phyloP scores from a whole-genome alignment of 2,329 filamentous ascomycete genomes.

The Fusarium brachygibbosum region DNA sequence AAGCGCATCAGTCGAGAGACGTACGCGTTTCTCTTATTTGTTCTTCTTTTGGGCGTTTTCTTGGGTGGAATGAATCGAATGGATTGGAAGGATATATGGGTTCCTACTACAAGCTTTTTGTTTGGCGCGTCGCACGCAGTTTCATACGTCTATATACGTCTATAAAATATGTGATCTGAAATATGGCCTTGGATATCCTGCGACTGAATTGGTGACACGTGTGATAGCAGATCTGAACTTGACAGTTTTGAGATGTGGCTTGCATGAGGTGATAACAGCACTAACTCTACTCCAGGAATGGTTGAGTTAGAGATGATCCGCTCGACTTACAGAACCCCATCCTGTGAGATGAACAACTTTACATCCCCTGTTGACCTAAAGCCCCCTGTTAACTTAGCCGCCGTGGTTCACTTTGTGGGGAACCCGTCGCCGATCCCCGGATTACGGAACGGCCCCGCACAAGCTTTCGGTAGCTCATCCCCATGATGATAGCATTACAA shows the following conservation, averaged over 20 bases:
- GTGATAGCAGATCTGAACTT: neutral
- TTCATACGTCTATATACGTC: slow-evolving; percentile 41
- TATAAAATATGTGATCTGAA: slow-evolving; percentile 27
- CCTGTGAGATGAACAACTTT: neutral
- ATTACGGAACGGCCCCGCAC: slow-evolving; percentile 46
- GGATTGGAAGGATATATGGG: slow-evolving; percentile 31
- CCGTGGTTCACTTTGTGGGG: slow-evolving; percentile 35
- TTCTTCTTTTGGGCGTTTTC: slow-evolving; percentile 38
- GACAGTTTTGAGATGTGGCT: neutral
- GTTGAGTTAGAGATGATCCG: neutral
- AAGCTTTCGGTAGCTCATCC: slow-evolving; percentile 34
- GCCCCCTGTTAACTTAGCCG: slow-evolving; percentile 13
- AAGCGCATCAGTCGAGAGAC: slow-evolving; percentile 39
- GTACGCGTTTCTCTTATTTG: slow-evolving; percentile 26
- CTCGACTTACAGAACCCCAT: neutral
- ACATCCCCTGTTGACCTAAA: slow-evolving; percentile 14
- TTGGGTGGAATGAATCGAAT: slow-evolving; percentile 19
- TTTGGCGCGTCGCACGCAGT: slow-evolving; percentile 46
- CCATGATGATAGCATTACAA: slow-evolving; percentile 38
- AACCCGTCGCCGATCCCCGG: slow-evolving; percentile 41
- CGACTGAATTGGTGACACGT: neutral
- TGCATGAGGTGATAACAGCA: neutral
- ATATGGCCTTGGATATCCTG: neutral
- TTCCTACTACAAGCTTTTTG: slow-evolving; percentile 41
- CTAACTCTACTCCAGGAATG: too few relatives aligned